Base-by-base conservation (phyloP, 192 early-diverging fungal genomes). In the Coemansia umbellata region DNA sequence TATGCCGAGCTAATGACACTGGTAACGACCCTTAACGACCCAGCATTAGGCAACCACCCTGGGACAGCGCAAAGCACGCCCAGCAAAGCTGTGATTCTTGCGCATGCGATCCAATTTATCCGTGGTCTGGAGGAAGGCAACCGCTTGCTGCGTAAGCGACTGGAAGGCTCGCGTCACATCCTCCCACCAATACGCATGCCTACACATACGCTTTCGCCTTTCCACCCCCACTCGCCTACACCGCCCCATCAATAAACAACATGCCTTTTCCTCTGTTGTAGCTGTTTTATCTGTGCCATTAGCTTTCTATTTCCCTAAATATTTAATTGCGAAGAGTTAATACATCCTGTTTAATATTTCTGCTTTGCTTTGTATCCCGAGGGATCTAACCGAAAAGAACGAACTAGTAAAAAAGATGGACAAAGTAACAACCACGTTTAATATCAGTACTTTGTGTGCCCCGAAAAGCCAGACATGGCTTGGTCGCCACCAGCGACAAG, bases 1-100 rank as follows among this genome's bases (percentile, higher is more conserved):
- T 93, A 94, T 57, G 90, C 91, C 35, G 85, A 89, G 60, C 81
- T 97, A 30, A 86, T 90, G 42, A 87, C 81, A 33, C 82, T 92
- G 65, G 90, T 95, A 19, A 91, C 93, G 30, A 83, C 84, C 3
- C 76, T 95, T 40, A 53, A 53, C 30, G 74, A 77, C 26, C 74
- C 74, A 9, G 58, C 67, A 8, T 53, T 77, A 11, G 66, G 74
- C 13, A 77, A 77, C 67, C 74, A 77, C 28, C 74, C 74, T 3
- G 74, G 74, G 0, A 77, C 74, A 5, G 87, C 84, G 19, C 84
- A 87, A 22, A 83, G 83, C 49, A 91, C 91, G 53, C 81, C 87
- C 13, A 87, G 85, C 60, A 90, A 92, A 57, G 91, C 88, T 0
- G 75, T 90, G 21, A 93, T 95, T 50, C 75, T 93, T 35, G 84